These are phyloP conservation scores for Hymenotorrendiella dingleyae DNA, from an alignment of 2,329 filamentous ascomycete genomes.

Conservation along the genomic window DNA sequence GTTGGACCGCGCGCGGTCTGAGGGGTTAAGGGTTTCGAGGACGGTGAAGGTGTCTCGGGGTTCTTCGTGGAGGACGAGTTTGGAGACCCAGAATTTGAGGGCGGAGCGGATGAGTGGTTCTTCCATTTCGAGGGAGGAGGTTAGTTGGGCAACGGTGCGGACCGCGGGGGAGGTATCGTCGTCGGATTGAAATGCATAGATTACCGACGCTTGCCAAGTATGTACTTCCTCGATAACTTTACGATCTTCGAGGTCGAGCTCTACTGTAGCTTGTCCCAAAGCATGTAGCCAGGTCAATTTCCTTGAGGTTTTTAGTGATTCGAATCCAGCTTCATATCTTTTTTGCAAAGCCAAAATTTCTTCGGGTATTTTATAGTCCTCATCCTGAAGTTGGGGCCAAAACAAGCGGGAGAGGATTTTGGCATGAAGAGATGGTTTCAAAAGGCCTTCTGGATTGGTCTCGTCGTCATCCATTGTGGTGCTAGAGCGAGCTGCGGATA, in stretches of 20 bases:
- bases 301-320: constrained; percentile 72
- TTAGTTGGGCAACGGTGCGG: constrained; percentile 48
- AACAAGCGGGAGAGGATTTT: constrained; percentile 89
- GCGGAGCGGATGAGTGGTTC: constrained; percentile 63
- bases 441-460: constrained; percentile 29
- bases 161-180: constrained; percentile 19
- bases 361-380: constrained; percentile 58
- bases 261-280: constrained; percentile 72
- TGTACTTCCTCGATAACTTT: constrained; percentile 65
- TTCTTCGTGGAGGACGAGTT: constrained; percentile 56
- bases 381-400: constrained; percentile 77
- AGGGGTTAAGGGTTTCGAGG: constrained; percentile 55
- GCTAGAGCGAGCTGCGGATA: constrained; percentile 16
- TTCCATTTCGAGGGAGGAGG: constrained; percentile 60
- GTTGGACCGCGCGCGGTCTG: constrained; percentile 29
- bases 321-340: constrained; percentile 70
- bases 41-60: constrained; percentile 55
- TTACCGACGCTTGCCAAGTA: constrained; percentile 82
- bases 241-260: constrained; percentile 78
- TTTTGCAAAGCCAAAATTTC: constrained; percentile 56
- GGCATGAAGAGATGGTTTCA: constrained; percentile 52
- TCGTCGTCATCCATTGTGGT: constrained; percentile 27
- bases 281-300: constrained; percentile 86
- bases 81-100: constrained; percentile 65
- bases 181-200: constrained; percentile 66